Evolutionary conservation across 2,329 filamentous ascomycete species (phyloP).

Genomic region (Chaetomium sp.): DNA sequence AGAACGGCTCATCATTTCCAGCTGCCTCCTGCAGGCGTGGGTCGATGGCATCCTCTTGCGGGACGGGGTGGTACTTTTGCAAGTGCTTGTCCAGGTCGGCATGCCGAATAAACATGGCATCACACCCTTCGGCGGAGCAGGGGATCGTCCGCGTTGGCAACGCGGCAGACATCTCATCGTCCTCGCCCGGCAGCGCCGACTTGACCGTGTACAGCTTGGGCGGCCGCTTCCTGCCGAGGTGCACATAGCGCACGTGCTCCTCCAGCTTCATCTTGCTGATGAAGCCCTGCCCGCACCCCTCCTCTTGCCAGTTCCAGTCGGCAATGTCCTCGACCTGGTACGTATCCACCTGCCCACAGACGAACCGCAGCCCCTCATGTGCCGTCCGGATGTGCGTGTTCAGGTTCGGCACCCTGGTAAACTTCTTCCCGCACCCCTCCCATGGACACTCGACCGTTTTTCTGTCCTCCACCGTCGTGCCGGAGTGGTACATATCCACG

Average conservation of each 20-base stretch:
- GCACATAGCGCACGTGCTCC: conserved; percentile 81
- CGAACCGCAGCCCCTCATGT: conserved; percentile 75
- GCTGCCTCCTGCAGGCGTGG: conserved; percentile 19
- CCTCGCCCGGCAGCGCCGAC: conserved; percentile 45
- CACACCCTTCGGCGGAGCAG: conserved; percentile 49
- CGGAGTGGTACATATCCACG: conserved; percentile 74
- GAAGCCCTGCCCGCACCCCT: conserved; percentile 76
- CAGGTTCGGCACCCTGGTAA: conserved; percentile 82
- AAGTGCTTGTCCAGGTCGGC: conserved; percentile 54
- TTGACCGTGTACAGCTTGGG: conserved; percentile 31
- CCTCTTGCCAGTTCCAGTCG: conserved; percentile 61
- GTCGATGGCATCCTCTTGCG: conserved; percentile 17
- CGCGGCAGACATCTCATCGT: conserved; percentile 42
- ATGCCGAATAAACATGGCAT: conserved; percentile 51
- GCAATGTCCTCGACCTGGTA: conserved; percentile 56
- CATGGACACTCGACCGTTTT: conserved; percentile 69
- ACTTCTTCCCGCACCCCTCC: conserved; percentile 70
- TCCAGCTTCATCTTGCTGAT: conserved; percentile 77
- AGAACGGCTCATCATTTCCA: conserved; percentile 18
- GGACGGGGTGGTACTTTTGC: conserved; percentile 36
- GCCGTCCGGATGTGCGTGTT: conserved; percentile 75
- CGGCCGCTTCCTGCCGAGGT: conserved; percentile 64
- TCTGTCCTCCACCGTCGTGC: conserved; percentile 61
- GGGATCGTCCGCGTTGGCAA: conserved; percentile 46
- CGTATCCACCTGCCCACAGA: conserved; percentile 74